Evolutionary conservation across 352 stramenopile genomes (phyloP).

Genomic region (Phytophthora constricta): DNA sequence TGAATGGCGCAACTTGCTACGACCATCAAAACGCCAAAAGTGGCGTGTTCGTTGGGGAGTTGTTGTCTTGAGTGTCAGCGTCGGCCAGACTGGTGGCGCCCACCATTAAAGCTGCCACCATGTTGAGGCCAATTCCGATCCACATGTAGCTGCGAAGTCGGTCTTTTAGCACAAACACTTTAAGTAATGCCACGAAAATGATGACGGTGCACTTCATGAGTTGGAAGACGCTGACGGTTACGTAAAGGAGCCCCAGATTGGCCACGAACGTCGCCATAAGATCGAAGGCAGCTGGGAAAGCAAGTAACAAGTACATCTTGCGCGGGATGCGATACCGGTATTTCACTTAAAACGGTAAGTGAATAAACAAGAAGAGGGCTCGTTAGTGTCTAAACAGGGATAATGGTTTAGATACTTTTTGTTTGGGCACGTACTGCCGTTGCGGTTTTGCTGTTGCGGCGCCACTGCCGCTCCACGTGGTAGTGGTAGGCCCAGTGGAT

Average conservation of each 20-base stretch:
- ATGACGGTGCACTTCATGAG: conserved; percentile 94
- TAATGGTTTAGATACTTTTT: background rate
- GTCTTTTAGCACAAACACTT: conserved; percentile 94
- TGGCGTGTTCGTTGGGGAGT: conserved; percentile 65
- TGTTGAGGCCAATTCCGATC: conserved; percentile 96
- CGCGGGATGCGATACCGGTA: conserved; percentile 81
- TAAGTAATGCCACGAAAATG: conserved; percentile 97
- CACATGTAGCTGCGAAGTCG: conserved; percentile 95
- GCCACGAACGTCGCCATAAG: conserved; percentile 93
- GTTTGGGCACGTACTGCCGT: conserved; percentile 57
- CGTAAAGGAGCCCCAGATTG: conserved; percentile 95
- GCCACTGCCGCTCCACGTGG: conserved; percentile 77
- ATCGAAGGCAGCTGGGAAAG: conserved; percentile 94
- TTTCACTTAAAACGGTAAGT: conserved; percentile 50
- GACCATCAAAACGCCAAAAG: conserved; percentile 94
- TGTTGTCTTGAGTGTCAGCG: conserved; percentile 69
- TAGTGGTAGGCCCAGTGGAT: conserved; percentile 92
- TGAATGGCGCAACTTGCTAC: conserved; percentile 95
- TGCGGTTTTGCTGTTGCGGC: conserved; percentile 48
- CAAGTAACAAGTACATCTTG: conserved; percentile 95
- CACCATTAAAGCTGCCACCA: conserved; percentile 93
- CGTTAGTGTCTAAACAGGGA: conserved; percentile 4
- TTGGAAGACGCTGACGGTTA: conserved; percentile 91
- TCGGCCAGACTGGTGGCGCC: conserved; percentile 93
- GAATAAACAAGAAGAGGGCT: background rate